phyloP scores from a whole-genome alignment of 164 flowering plant species.

The Brasenia schreberi region DNA sequence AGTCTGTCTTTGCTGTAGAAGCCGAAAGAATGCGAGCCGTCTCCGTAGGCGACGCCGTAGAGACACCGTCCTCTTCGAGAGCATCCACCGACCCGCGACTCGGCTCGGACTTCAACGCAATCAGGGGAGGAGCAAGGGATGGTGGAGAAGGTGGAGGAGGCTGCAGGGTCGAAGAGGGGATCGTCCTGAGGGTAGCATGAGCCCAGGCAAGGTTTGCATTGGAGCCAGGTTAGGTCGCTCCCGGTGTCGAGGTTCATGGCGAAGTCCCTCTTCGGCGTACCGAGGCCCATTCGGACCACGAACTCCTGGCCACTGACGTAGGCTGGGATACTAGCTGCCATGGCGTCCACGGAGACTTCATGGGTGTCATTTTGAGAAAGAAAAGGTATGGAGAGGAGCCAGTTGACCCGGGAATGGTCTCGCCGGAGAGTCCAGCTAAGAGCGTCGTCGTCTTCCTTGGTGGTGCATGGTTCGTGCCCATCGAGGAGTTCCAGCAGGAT shows the following conservation, averaged over 20 bases:
- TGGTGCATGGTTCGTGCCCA: too few relatives aligned
- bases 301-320: slow-evolving; percentile 28
- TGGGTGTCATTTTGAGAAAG: not conserved
- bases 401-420: slow-evolving; percentile 3
- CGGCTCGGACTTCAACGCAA: slow-evolving; percentile 10
- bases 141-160: not conserved
- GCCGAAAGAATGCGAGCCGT: not conserved
- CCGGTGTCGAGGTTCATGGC: slow-evolving; percentile 54
- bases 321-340: slow-evolving; percentile 24
- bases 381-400: not conserved
- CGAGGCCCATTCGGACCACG: slow-evolving; percentile 48
- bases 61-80: not conserved
- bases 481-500: too few relatives aligned
- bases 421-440: not conserved
- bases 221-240: slow-evolving; percentile 61
- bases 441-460: not conserved
- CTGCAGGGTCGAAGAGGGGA: not conserved
- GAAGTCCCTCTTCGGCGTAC: slow-evolving; percentile 37
- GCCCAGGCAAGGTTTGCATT: slow-evolving; percentile 18
- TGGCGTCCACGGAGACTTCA: not conserved
- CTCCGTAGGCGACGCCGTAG: not conserved
- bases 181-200: not conserved
- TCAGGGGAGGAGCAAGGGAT: slow-evolving; percentile 22
- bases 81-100: not conserved
- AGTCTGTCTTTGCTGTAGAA: not conserved